Evolutionary conservation across 1,139 yeast species (phyloP).

Genomic region (Casaregolazyma suthepensis): DNA sequence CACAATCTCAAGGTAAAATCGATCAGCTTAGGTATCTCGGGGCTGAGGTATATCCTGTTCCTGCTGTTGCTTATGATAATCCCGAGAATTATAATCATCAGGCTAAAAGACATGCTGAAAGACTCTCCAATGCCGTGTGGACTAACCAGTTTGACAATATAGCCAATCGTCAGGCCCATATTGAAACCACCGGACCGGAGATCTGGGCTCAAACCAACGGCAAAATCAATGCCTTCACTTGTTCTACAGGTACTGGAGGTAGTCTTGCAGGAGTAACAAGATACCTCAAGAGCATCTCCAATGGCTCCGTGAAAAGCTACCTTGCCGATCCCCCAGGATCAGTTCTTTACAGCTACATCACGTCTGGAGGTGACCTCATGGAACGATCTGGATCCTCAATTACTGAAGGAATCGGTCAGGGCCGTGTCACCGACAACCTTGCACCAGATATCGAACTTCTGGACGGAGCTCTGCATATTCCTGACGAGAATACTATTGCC

Average conservation of each 20-base stretch:
- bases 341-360: slow-evolving; percentile 70
- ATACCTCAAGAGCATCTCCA: slow-evolving; percentile 60
- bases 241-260: slow-evolving; percentile 90
- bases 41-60: slow-evolving; percentile 86
- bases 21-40: slow-evolving; percentile 68
- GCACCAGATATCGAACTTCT: slow-evolving; percentile 66
- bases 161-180: slow-evolving; percentile 85
- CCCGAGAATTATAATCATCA: slow-evolving; percentile 82
- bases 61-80: slow-evolving; percentile 74
- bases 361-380: slow-evolving; percentile 54
- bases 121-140: slow-evolving; percentile 75
- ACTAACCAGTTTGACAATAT: slow-evolving; percentile 84
- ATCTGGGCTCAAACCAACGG: slow-evolving; percentile 85
- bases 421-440: slow-evolving; percentile 80
- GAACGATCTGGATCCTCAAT: slow-evolving; percentile 73
- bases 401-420: slow-evolving; percentile 96
- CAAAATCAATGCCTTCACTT: slow-evolving; percentile 76
- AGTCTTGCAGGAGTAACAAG: slow-evolving; percentile 81
- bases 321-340: slow-evolving; percentile 95
- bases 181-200: slow-evolving; percentile 90
- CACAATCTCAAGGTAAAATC: slow-evolving; percentile 74
- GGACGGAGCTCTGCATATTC: slow-evolving; percentile 64
- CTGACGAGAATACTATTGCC: slow-evolving; percentile 66
- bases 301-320: slow-evolving; percentile 51
- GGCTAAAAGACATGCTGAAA: slow-evolving; percentile 77